These are phyloP conservation scores for Durotheca rogersii DNA, from an alignment of 495 filamentous ascomycete species.

Conservation along the genomic window DNA sequence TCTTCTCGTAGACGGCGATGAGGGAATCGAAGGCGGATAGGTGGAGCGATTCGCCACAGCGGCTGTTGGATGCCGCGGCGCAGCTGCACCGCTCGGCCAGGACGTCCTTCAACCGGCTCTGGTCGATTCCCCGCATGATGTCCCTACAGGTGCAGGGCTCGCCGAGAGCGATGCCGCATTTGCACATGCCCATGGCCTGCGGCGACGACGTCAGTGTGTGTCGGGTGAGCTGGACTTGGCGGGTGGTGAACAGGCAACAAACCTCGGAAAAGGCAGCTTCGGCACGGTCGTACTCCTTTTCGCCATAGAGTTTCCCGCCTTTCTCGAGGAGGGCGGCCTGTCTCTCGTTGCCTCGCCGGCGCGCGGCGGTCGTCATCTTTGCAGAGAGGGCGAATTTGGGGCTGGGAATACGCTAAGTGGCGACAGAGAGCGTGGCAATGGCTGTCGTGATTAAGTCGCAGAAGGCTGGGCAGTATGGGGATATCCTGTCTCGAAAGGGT, in stretches of 20 bases:
- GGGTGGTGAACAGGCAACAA: neutral
- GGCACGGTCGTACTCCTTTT: constrained; percentile 1
- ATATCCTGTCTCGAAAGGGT: too few species aligned
- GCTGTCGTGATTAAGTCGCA: too few species aligned
- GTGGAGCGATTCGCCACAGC: constrained; percentile 14
- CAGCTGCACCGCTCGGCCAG: constrained; percentile 3
- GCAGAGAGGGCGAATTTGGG: too few species aligned
- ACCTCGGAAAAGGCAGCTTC: constrained; percentile 9
- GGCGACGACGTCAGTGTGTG: neutral
- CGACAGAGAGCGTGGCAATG: too few species aligned
- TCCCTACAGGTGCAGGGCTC: constrained; percentile 6
- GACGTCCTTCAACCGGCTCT: constrained; percentile 5
- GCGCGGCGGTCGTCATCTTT: constrained; percentile 5
- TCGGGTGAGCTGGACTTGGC: neutral
- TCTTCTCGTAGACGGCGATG: constrained; percentile 18
- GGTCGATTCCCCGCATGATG: constrained; percentile 11
- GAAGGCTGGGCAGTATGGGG: too few species aligned
- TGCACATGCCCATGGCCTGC: constrained; percentile 18
- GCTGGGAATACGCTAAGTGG: too few species aligned
- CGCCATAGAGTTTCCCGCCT: constrained; percentile 1
- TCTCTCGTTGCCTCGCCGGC: neutral
- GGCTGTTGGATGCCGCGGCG: neutral
- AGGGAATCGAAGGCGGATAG: constrained; percentile 16
- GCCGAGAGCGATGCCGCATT: constrained; percentile 6
- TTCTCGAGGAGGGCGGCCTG: neutral